phyloP scores from a whole-genome alignment of 805 yeast genomes.

The Cyberlindnera bimundalis region DNA sequence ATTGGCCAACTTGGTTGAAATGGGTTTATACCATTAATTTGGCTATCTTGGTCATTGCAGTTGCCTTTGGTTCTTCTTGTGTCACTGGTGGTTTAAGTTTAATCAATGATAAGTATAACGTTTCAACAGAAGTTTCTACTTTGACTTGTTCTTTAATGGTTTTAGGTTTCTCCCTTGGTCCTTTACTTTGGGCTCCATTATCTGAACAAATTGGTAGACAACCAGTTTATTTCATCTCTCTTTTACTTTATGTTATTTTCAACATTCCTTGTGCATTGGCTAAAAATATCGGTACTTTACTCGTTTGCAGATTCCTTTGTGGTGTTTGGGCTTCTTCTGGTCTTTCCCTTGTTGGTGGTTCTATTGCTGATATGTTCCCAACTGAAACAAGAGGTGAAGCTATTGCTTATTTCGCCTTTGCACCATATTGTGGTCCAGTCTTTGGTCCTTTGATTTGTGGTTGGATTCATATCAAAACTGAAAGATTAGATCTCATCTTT shows the following conservation, averaged over 20 bases:
- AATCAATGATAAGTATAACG: conserved; percentile 62
- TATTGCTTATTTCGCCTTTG: conserved; percentile 86
- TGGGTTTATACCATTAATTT: conserved; percentile 68
- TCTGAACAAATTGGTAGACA: conserved; percentile 84
- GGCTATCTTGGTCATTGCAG: conserved; percentile 75
- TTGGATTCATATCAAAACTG: conserved; percentile 71
- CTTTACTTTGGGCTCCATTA: conserved; percentile 85
- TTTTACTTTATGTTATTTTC: conserved; percentile 70
- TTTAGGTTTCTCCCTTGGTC: conserved; percentile 83
- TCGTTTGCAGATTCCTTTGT: conserved; percentile 80
- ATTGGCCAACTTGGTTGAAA: conserved; percentile 59
- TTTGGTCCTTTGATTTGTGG: conserved; percentile 88
- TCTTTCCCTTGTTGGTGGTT: conserved; percentile 83
- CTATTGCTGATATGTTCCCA: conserved; percentile 86
- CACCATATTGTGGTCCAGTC: conserved; percentile 92
- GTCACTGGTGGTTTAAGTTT: conserved; percentile 82
- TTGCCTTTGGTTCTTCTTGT: conserved; percentile 91
- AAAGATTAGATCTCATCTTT: conserved; percentile 63
- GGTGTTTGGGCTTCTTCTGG: conserved; percentile 87
- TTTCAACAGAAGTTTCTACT: conserved; percentile 73
- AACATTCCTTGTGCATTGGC: conserved; percentile 86
- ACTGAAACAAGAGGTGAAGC: conserved; percentile 80
- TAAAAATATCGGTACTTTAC: conserved; percentile 74
- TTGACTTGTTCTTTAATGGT: conserved; percentile 86
- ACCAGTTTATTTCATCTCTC: conserved; percentile 75